phyloP scores from a whole-genome alignment of 176 grass and related monocot species.

The Hsuehochloa calcarea region DNA sequence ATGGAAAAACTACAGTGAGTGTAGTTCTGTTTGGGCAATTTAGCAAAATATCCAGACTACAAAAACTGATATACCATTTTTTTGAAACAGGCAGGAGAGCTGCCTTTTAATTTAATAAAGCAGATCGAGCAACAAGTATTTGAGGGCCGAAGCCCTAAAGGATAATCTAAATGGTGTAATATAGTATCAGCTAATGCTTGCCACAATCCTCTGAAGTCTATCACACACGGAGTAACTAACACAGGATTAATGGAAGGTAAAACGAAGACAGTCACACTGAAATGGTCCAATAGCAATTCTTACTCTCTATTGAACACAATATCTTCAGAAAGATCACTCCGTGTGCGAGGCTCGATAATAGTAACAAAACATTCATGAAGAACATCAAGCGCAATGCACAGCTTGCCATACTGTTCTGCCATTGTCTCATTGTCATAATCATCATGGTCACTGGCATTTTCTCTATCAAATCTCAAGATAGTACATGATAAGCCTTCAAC shows the following conservation, averaged over 20 bases:
- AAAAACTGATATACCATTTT: background rate
- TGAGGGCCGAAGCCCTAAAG: too few relatives aligned
- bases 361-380: conserved; percentile 83
- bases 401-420: conserved; percentile 59
- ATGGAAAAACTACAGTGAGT: background rate
- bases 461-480: conserved; percentile 58
- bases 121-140: too few relatives aligned
- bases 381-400: conserved; percentile 62
- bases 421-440: conserved; percentile 39
- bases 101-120: too few relatives aligned
- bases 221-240: background rate
- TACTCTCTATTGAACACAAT: conserved; percentile 84
- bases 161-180: conserved; percentile 9
- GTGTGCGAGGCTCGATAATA: conserved; percentile 65
- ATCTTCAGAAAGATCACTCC: conserved; percentile 63
- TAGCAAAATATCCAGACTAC: conserved; percentile 1
- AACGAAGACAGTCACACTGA: conserved; percentile 35
- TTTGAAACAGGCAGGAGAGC: too few relatives aligned
- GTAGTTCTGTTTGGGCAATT: background rate
- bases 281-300: conserved; percentile 27
- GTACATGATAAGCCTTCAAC: conserved; percentile 56
- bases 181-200: conserved; percentile 9
- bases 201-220: background rate
- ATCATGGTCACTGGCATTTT: conserved; percentile 9
- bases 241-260: conserved; percentile 13